Conservation (phyloP, 805 yeast genomes). For the Jamesozyma rosinii region DNA sequence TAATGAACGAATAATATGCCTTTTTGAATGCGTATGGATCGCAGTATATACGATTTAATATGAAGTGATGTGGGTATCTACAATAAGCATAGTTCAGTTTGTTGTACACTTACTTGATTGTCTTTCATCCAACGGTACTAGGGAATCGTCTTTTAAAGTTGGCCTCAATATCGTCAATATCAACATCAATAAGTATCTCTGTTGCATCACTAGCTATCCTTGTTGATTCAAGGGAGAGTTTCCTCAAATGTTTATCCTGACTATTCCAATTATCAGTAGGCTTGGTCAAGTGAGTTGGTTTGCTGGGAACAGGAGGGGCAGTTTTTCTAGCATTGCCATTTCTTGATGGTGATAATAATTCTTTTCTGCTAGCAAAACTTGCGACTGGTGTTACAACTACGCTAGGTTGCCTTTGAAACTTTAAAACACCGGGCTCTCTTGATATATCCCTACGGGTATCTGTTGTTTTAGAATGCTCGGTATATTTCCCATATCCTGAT, state of each 20-base stretch:
- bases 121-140: constrained; percentile 35
- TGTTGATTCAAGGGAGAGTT: not conserved
- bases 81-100: too few relatives aligned
- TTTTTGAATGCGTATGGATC: too few relatives aligned
- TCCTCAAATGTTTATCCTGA: constrained; percentile 30
- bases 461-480: constrained; percentile 31
- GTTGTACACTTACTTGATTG: too few relatives aligned
- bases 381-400: not conserved
- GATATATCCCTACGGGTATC: not conserved
- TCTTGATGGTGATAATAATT: not conserved
- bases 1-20: not conserved
- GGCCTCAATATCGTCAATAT: constrained; percentile 47
- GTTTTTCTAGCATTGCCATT: constrained; percentile 16
- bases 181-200: constrained; percentile 3
- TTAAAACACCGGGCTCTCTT: not conserved
- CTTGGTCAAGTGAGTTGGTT: constrained; percentile 4
- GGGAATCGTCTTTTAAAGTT: constrained; percentile 54
- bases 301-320: constrained; percentile 44
- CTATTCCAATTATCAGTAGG: not conserved
- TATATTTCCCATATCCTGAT: constrained; percentile 70
- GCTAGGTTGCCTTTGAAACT: not conserved
- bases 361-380: not conserved
- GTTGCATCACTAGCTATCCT: constrained; percentile 6
- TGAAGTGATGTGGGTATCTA: too few relatives aligned
- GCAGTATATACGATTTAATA: too few relatives aligned